phyloP scores from a whole-genome alignment of 129 eudicot species.

The Flaveria robusta region DNA sequence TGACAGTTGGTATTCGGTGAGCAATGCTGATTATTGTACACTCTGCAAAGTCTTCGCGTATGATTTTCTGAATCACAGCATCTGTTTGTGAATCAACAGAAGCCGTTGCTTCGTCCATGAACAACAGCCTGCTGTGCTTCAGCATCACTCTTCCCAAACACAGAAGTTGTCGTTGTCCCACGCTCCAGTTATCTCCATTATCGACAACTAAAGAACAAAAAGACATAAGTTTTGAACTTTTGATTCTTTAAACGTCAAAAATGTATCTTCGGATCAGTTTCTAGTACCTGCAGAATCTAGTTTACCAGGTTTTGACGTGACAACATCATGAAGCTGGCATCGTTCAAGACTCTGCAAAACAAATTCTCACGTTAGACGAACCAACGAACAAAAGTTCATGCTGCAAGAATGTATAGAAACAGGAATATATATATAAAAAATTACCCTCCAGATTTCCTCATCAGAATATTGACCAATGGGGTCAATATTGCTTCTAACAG shows the following conservation, averaged over 20 bases:
- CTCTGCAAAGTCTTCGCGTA: conserved; percentile 74
- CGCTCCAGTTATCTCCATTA: conserved; percentile 92
- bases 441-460: conserved; percentile 88
- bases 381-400: background rate
- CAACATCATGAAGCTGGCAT: conserved; percentile 89
- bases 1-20: conserved; percentile 89
- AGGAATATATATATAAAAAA: background rate
- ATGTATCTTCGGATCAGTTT: background rate
- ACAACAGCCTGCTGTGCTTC: conserved; percentile 68
- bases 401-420: background rate
- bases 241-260: background rate
- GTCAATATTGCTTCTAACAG: conserved; percentile 84
- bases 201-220: conserved; percentile 53
- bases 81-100: conserved; percentile 95
- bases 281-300: conserved; percentile 74
- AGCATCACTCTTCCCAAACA: conserved; percentile 88
- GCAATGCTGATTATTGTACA: conserved; percentile 92
- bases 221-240: background rate
- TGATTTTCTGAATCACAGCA: conserved; percentile 79
- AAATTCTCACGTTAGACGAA: conserved; percentile 12
- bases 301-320: conserved; percentile 76
- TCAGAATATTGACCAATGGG: conserved; percentile 78
- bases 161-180: conserved; percentile 88
- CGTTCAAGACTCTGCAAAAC: conserved; percentile 74
- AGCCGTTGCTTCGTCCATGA: conserved; percentile 98